Evolutionary conservation across 2,329 filamentous ascomycete species (phyloP), one percentile per base, ranked within the genome.

Genomic region (Magnaporthiopsis incrustans): DNA sequence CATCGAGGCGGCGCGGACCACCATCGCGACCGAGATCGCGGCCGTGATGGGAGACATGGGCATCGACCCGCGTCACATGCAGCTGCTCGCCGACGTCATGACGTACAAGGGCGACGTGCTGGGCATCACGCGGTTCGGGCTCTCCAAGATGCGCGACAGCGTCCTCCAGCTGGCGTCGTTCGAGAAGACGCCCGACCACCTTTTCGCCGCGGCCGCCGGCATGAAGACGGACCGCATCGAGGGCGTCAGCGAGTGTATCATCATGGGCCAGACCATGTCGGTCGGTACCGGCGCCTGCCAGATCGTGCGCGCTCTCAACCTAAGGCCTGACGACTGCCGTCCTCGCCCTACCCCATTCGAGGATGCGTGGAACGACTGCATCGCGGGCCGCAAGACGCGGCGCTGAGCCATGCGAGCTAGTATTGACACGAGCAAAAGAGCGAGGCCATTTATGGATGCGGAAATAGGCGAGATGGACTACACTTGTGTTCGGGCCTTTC

Each of bases 11-110:
- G 95, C 95, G 3, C 87, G 94, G 66, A 85, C 84, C 4, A 96
- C 93, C 8, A 98, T 99, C 72, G 90, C 95, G 61, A 81, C 85
- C 59, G 95, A 99, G 79, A 98, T 99, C 71, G 84, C 83, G 63
- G 82, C 84, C 63, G 95, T 98, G 73, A 99, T 98, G 93, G 86
- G 86, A 50, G 87, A 89, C 74, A 97, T 99, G 92, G 88, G 86
- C 75, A 98, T 99, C 71, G 95, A 99, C 77, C 94, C 93, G 59
- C 90, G 95, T 64, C 95, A 99, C 78, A 98, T 99, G 92, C 90
- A 97, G 74, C 84, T 99, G 25, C 85, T 99, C 1, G 94, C 95
- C 14, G 95, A 99, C 72, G 93, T 97, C 63, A 99, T 99, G 95
- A 98, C 95, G 0, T 98, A 94, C 83, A 98, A 97, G 79, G 95